A percentile compares a stretch with the other conserved stretches of the same genome.
phyloP scores from a whole-genome alignment of 768 basidiomycete genomes.

The Sporobolomyces pararoseus region DNA sequence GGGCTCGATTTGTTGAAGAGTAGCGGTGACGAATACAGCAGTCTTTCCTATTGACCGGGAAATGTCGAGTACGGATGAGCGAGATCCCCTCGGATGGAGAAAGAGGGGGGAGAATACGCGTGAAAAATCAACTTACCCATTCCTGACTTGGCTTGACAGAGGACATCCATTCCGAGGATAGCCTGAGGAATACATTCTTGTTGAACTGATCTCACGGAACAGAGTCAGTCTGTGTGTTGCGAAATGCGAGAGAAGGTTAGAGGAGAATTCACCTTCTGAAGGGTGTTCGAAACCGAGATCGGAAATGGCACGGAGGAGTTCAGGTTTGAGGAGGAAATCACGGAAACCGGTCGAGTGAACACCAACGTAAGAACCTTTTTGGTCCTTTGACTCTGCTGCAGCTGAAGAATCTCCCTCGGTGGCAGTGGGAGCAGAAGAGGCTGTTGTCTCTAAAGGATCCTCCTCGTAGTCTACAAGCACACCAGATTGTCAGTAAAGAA shows the following conservation, averaged over 20 bases:
- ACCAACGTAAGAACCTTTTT: constrained; percentile 78
- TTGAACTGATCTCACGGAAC: constrained; percentile 63
- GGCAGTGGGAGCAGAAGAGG: constrained; percentile 12
- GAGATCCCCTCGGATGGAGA: no score
- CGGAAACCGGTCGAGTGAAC: constrained; percentile 99
- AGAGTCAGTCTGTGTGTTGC: no score
- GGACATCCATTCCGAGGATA: constrained; percentile 97
- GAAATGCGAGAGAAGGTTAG: not conserved
- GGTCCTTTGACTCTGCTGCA: constrained; percentile 43
- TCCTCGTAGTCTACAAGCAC: constrained; percentile 40
- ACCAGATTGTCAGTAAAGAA: no score
- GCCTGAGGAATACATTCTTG: constrained; percentile 99
- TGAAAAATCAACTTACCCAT: constrained; percentile 49
- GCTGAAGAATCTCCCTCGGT: constrained; percentile 17
- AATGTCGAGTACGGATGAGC: not conserved
- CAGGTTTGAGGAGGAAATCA: constrained; percentile 97
- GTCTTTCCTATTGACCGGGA: constrained; percentile 75
- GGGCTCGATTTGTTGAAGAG: constrained; percentile 95
- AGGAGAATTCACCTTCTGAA: constrained; percentile 72
- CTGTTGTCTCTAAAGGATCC: constrained; percentile 24
- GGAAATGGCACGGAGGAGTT: constrained; percentile 92
- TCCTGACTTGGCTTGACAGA: constrained; percentile 99
- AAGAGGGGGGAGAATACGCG: not conserved
- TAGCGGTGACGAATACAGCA: constrained; percentile 96
- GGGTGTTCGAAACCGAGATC: constrained; percentile 99